phyloP scores from a whole-genome alignment of 208 protist genomes.

The Crithidia bombi region DNA sequence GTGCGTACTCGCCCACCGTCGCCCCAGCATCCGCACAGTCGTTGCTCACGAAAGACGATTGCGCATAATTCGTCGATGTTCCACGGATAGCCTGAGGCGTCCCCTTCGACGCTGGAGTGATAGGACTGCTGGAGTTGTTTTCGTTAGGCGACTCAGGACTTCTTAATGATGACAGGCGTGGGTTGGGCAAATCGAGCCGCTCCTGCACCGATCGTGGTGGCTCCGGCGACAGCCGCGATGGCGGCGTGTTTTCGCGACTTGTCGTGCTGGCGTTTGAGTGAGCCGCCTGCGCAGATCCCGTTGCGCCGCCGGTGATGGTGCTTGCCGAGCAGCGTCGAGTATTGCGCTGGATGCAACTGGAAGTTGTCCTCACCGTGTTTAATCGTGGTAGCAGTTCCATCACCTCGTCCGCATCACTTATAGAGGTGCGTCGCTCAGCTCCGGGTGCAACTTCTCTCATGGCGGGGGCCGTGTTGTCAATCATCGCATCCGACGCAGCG shows the following conservation, averaged over 20 bases:
- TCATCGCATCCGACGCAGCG: not conserved
- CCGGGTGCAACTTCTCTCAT: no score
- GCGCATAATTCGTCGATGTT: not conserved
- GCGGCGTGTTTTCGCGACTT: not conserved
- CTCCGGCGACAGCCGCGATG: not conserved
- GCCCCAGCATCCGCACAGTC: not conserved
- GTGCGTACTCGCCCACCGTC: not conserved
- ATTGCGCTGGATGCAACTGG: not conserved
- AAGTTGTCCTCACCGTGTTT: not conserved
- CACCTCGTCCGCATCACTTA: not conserved
- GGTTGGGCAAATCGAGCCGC: not conserved
- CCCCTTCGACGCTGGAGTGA: not conserved
- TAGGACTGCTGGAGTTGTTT: no score
- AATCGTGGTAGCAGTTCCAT: conserved; percentile 9
- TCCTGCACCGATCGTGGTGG: not conserved
- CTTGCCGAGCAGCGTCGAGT: not conserved
- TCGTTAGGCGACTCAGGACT: not conserved
- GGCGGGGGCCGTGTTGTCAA: no score
- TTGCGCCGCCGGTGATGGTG: not conserved
- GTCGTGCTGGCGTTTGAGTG: not conserved
- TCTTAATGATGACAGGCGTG: not conserved
- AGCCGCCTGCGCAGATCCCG: not conserved
- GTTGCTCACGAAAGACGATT: not conserved
- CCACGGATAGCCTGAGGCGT: not conserved
- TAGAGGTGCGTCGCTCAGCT: not conserved